Conservation (phyloP, 106 monocot genomes). For the Dendrobium catenatum region DNA sequence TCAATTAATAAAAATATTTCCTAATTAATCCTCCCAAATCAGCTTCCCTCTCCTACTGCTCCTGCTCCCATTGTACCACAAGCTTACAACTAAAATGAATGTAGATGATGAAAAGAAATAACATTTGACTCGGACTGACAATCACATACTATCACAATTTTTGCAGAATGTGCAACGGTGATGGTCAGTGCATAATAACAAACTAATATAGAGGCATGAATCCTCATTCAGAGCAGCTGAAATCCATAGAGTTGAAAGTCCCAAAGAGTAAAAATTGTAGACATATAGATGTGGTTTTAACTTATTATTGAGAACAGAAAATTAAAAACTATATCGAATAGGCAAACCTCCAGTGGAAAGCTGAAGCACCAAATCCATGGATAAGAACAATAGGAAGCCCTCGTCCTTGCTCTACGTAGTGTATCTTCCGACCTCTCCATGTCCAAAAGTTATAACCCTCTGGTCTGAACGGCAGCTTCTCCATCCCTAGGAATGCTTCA, state of each 20-base stretch:
- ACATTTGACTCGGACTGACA: neutral
- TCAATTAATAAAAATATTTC: too few species aligned
- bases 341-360: conserved; percentile 90
- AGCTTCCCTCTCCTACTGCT: too few species aligned
- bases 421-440: conserved; percentile 90
- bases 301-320: neutral
- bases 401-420: conserved; percentile 80
- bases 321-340: neutral
- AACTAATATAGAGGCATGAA: neutral
- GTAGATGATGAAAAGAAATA: neutral
- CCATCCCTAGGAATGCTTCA: conserved; percentile 42
- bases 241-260: neutral
- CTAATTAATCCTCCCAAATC: too few species aligned
- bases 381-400: conserved; percentile 83
- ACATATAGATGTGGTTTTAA: neutral
- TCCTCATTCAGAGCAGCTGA: neutral
- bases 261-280: neutral
- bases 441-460: conserved; percentile 96
- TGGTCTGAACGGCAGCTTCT: conserved; percentile 69
- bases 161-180: neutral
- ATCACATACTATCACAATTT: neutral
- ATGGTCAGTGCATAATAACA: neutral
- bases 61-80: too few species aligned
- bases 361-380: conserved; percentile 97
- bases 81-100: neutral